Evolutionary conservation across 192 early-diverging fungal species (phyloP), one percentile per base, ranked within the genome.

Genomic region (Coemansia sp.): DNA sequence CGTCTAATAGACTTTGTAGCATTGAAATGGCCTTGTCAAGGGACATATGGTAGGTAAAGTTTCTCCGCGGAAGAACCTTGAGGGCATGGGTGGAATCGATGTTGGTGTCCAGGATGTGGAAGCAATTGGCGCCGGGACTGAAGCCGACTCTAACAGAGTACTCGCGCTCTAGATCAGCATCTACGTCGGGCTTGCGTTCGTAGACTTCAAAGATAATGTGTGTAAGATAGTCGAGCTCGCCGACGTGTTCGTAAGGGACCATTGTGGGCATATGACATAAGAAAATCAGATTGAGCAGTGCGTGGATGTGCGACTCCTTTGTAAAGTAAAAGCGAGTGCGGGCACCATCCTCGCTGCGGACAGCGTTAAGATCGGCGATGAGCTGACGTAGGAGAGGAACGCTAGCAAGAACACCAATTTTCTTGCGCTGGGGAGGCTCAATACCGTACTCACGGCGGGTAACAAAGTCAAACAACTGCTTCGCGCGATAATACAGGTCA

Each of bases 121-220:
- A 84, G 71, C 92, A 90, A 60, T 93, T 89, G 30, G 96, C 93
- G 3, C 96, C 96, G 5, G 93, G 93, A 18, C 88, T 91, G 65
- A 97, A 94, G 5, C 87, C 90, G 28, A 98, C 85, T 6, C 96
- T 79, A 19, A 98, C 82, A 7, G 93, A 94, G 68, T 92, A 95
- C 74, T 98, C 96, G 27, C 85, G 84, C 49, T 67, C 66, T 3
- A 69, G 24, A 27, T 65, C 58, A 56, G 74, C 52, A 38, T 85
- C 59, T 47, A 69, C 50, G 53, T 84, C 72, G 22, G 84, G 73
- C 55, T 81, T 88, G 49, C 95, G 83, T 82, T 97, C 95, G 58
- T 97, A 94, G 3, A 98, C 76, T 74, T 98, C 96, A 78, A 98
- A 97, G 6, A 92, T 95, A 55, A 98, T 98, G 63, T 98, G 96